Evolutionary conservation across 306 rosid species (phyloP).

Genomic region (Prunus kanzakura): DNA sequence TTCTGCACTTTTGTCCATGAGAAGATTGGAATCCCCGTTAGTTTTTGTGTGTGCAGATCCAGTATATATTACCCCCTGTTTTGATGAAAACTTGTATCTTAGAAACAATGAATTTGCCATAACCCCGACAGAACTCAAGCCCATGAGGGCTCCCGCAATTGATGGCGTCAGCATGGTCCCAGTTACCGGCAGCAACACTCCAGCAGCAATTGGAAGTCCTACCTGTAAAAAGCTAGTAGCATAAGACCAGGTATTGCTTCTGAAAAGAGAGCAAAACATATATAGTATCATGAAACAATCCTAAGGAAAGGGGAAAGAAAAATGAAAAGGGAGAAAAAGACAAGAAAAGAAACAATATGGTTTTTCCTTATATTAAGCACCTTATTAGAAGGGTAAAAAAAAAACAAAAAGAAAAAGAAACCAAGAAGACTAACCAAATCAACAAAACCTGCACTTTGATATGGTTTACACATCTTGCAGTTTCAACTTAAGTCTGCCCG

Average conservation of each 20-base stretch:
- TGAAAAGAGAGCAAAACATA: neutral
- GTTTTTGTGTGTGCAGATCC: constrained; percentile 21
- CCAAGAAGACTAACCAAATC: neutral
- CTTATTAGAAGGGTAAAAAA: neutral
- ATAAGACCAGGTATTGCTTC: constrained; percentile 15
- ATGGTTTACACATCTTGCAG: neutral
- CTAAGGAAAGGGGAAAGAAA: neutral
- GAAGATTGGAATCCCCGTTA: constrained; percentile 30
- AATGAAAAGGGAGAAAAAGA: neutral
- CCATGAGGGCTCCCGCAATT: constrained; percentile 97
- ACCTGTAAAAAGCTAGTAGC: constrained; percentile 49
- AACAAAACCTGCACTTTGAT: neutral
- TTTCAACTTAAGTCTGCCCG: neutral
- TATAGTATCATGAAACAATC: neutral
- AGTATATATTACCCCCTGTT: constrained; percentile 45
- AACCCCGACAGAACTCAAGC: constrained; percentile 85
- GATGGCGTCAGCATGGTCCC: constrained; percentile 92
- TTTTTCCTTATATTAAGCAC: neutral
- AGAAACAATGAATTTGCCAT: constrained; percentile 79
- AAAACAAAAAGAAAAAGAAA: neutral
- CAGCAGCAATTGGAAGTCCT: constrained; percentile 96
- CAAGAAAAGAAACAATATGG: neutral
- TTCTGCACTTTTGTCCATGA: constrained; percentile 27
- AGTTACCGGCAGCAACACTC: constrained; percentile 74
- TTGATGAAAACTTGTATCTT: constrained; percentile 62